Evolutionary conservation across 1,284 basidiomycete species (phyloP), one percentile per base, ranked within the genome.

Genomic region (Trametes hirsuta): DNA sequence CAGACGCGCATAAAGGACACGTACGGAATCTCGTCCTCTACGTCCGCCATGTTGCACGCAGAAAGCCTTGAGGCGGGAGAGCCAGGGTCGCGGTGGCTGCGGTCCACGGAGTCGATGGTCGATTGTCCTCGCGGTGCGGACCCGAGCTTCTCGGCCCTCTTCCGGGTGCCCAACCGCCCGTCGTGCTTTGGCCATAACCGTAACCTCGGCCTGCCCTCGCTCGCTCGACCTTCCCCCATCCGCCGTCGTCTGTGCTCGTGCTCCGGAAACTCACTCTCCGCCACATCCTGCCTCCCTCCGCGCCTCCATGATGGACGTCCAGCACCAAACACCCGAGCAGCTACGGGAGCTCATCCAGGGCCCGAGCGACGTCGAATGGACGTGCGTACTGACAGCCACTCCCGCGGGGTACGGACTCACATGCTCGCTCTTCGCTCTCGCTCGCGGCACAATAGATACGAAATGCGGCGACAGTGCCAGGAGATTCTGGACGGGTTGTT

Each of bases 401-500:
- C 5, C 30, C 30, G 30, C 30, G 30, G 5, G 30, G 30, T 1
- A 5, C 30, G 30, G 30, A 30, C 30, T 30, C 30, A 30, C 30
- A 4, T 30, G 30, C 30, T 30, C 30, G 30, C 36, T 14, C 45
- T 34, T 34, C n/a, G n/a, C 25, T 30, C 25, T 9, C 39, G 44
- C 48, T 8, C 8, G 5, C 5, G 30, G 30, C 8, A 30, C 8
- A 30, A 30, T 59, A 95, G 93, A 71, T 97, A 97, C 71, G 95
- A 97, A 74, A 97, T 97, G 95, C 84, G 95, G 44, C 79, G 95
- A 46, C 90, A 96, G 71, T 94, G 94, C 65, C 95, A 98, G 76
- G 87, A 95, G 74, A 95, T 97, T 67, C 79, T 97, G 0, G 93
- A 93, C 2, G 86, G 86, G 10, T 83, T 98, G 42, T 84, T 87